Base-by-base conservation (phyloP, 176 grass and related monocot genomes). In the Cymbopogon citratus region DNA sequence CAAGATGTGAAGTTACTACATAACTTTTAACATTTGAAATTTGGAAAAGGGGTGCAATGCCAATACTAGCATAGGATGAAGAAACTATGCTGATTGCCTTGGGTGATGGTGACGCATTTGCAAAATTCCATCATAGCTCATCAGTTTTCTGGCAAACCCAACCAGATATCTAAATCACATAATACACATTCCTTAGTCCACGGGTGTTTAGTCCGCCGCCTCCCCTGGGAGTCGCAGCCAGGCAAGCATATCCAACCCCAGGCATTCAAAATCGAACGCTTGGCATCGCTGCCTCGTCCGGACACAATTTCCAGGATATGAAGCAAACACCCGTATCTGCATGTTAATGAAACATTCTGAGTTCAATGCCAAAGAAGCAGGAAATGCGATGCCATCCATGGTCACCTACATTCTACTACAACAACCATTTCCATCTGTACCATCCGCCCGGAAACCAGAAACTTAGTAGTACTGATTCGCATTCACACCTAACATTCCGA, bases 111-210 rank as follows among this genome's bases (percentile, higher is more conserved):
- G 29, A 49, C 13, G 19, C 24, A 14, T 54, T 52, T 71, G 5
- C 1, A 51, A 61, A 54, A 28, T 31, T 65, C 33, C 70, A 83
- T 71, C 39, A 63, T 76, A 87, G 48, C 39, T 81, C 63, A n/a
- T 66, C 40, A 59, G 69, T 81, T 25, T 25, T 60, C 56, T 27
- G 18, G 46, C 2, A 75, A 65, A 8, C 21, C 5, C 41, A 43
- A 26, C 12, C 41, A 49, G 7, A 23, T 13, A 51, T 46, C 1
- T 4, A 69, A 13, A 69, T 67, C 25, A 63, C 75, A 51, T 13
- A 38, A 63, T 8, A 9, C 1, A 12, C 25, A 63, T 87, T 87
- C 65, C 56, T 26, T 52, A 28, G 15, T 81, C 64, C 40, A 81
- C 3, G 9, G 21, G 54, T 59, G 54, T 59, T 59, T 24, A n/a